Evolutionary conservation across 1,139 yeast genomes (phyloP).

Genomic region (Taphrina pruni): DNA sequence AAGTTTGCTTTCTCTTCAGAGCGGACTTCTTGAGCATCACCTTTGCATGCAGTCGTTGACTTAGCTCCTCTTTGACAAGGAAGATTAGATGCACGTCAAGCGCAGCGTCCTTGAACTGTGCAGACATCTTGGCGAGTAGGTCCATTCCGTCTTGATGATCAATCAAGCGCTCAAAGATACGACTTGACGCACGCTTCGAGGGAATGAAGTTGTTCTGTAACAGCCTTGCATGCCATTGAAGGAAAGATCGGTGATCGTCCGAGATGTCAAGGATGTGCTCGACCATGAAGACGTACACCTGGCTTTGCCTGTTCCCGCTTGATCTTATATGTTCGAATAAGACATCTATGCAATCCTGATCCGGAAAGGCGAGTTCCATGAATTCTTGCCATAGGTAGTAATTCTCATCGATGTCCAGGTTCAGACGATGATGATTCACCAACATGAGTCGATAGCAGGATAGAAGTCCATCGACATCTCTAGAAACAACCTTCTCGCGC

Average conservation of each 20-base stretch:
- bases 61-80: neutral
- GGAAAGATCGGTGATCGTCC: neutral
- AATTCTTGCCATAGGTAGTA: conserved; percentile 6
- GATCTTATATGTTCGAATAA: neutral
- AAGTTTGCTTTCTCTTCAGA: neutral
- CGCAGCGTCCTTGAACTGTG: conserved; percentile 2
- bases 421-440: neutral
- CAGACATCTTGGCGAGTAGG: neutral
- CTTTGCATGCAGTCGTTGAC: neutral
- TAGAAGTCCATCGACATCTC: neutral
- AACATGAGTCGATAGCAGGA: conserved; percentile 8
- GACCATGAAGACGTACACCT: neutral
- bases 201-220: conserved; percentile 1
- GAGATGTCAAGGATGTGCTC: neutral
- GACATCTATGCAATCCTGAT: neutral
- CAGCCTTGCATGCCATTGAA: neutral
- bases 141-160: neutral
- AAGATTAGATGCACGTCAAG: neutral
- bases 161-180: neutral
- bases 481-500: neutral
- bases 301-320: neutral
- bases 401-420: neutral
- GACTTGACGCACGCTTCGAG: neutral
- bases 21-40: no score
- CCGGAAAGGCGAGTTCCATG: neutral